Evolutionary conservation across 768 basidiomycete species (phyloP), one percentile per base, ranked within the genome.

Genomic region (Artomyces pyxidatus): DNA sequence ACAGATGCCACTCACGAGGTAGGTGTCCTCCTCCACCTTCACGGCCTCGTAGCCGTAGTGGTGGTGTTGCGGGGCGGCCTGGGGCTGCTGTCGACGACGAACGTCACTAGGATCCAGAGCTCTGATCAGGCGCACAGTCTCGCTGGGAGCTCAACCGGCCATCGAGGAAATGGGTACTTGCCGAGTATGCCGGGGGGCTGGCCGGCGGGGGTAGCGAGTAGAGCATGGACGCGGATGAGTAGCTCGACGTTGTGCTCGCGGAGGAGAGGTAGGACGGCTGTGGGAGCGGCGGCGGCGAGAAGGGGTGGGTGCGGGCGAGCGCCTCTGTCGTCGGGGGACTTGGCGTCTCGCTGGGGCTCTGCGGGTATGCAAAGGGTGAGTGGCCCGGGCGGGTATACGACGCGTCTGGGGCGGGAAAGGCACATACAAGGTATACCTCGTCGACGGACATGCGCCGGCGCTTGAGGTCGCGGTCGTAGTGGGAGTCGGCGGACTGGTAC

Each of bases 111-210:
- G 72, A 76, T 80, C 76, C 68, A 64, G 57, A 68, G 64, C 61
- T 65, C 64, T 67, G 62, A 58, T 54, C 59, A 59, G 55, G 66
- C 61, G 62, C 66, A 60, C 58, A 61, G 51, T 60, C 55, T 59
- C 53, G 51, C 58, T 51, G 38, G 59, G 53, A 54, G 60, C 57
- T 63, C 42, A 48, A 57, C 59, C 59, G 58, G 54, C 56, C 58
- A 48, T 56, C 58, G 50, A 56, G 70, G 65, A 67, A 69, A 74
- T 72, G 62, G 73, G 74, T 63, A 85, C 87, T 86, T 80, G 78
- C 86, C 83, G 87, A 89, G 73, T 86, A 88, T n/a, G 85, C 83
- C 49, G 58, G 61, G 54, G n/a, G n/a, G n/a, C n/a, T n/a, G n/a
- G n/a, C n/a, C n/a, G n/a, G n/a, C n/a, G n/a, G n/a, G n/a, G n/a